Percentiles rank a stretch among this genome's conserved stretches.
These are phyloP conservation scores for Alternaria burnsii DNA, from an alignment of 2,329 filamentous ascomycete genomes.

Conservation along the genomic window DNA sequence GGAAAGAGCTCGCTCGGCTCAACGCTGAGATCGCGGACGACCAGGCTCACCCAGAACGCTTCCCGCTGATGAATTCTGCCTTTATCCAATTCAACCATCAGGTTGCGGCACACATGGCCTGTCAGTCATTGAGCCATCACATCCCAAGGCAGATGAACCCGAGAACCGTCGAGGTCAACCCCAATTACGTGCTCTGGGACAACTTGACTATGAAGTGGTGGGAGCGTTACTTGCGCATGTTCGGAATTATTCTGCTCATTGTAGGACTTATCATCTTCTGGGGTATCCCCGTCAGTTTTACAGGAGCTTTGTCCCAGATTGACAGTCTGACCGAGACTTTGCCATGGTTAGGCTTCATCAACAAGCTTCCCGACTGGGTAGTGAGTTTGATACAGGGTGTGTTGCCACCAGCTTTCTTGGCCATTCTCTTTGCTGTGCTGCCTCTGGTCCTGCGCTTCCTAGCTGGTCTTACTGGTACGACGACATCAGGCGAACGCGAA, in stretches of 20 bases:
- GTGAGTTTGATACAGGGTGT: slow-evolving; percentile 83
- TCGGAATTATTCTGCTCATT: slow-evolving; percentile 71
- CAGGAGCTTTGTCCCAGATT: slow-evolving; percentile 81
- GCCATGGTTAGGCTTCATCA: slow-evolving; percentile 75
- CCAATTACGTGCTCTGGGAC: slow-evolving; percentile 92
- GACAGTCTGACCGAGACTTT: slow-evolving; percentile 71
- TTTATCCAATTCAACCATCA: slow-evolving; percentile 99
- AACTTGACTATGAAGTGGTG: slow-evolving; percentile 98
- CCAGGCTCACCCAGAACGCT: slow-evolving; percentile 84
- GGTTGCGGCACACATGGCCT: slow-evolving; percentile 97
- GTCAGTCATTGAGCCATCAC: slow-evolving; percentile 89
- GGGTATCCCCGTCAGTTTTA: slow-evolving; percentile 90
- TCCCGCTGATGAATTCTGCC: slow-evolving; percentile 91
- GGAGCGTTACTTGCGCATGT: slow-evolving; percentile 80
- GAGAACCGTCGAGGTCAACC: slow-evolving; percentile 90
- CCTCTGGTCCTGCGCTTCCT: slow-evolving; percentile 81
- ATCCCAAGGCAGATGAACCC: slow-evolving; percentile 93
- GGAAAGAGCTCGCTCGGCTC: slow-evolving; percentile 82
- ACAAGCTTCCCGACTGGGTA: slow-evolving; percentile 66
- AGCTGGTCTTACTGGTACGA: slow-evolving; percentile 76
- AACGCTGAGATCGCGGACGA: slow-evolving; percentile 93
- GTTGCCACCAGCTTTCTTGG: slow-evolving; percentile 78
- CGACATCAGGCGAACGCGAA: slow-evolving; percentile 80
- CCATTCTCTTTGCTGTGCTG: slow-evolving; percentile 79
- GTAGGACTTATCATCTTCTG: slow-evolving; percentile 83